A percentile compares a stretch with the other conserved stretches of the same genome.
phyloP scores from a whole-genome alignment of 2,329 filamentous ascomycete genomes.

The Metarhizium rileyi region DNA sequence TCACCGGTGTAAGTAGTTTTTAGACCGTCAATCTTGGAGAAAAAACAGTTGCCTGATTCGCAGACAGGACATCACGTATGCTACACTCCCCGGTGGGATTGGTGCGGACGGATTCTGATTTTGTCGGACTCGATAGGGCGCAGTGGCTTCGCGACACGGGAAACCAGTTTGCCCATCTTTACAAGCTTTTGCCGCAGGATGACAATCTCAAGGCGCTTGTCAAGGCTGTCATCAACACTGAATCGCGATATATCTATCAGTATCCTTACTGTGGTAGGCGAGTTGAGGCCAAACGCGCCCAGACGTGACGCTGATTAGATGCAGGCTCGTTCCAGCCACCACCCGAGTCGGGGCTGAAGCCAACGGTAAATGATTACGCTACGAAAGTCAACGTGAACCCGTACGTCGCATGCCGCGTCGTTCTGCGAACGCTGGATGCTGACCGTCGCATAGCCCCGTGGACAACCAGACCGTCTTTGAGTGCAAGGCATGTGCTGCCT shows the following conservation, averaged over 20 bases:
- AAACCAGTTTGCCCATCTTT: constrained; percentile 63
- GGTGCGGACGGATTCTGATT: no score
- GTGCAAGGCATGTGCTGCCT: constrained; percentile 14
- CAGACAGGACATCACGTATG: constrained; percentile 16
- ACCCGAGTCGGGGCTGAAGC: constrained; percentile 49
- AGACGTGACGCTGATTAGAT: constrained; percentile 2
- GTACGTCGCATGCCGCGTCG: constrained; percentile 9
- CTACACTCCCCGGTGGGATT: no score
- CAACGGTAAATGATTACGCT: constrained; percentile 15
- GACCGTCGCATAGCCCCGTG: constrained; percentile 11
- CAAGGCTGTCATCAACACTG: constrained; percentile 62
- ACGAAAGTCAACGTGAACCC: constrained; percentile 15
- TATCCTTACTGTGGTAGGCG: constrained; percentile 60
- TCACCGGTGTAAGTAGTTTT: constrained; percentile 64
- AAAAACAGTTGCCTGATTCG: background rate
- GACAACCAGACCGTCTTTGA: constrained; percentile 18
- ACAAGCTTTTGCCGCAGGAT: constrained; percentile 44
- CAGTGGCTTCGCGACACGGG: constrained; percentile 75
- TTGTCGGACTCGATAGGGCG: no score
- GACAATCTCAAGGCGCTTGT: constrained; percentile 58
- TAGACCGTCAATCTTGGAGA: background rate
- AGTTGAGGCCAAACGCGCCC: no score
- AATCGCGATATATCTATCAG: constrained; percentile 56
- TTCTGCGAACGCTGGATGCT: background rate
- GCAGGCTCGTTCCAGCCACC: constrained; percentile 79